Evolutionary conservation across 805 yeast species (phyloP).

Genomic region (Saccharomycopsis guyanensis): DNA sequence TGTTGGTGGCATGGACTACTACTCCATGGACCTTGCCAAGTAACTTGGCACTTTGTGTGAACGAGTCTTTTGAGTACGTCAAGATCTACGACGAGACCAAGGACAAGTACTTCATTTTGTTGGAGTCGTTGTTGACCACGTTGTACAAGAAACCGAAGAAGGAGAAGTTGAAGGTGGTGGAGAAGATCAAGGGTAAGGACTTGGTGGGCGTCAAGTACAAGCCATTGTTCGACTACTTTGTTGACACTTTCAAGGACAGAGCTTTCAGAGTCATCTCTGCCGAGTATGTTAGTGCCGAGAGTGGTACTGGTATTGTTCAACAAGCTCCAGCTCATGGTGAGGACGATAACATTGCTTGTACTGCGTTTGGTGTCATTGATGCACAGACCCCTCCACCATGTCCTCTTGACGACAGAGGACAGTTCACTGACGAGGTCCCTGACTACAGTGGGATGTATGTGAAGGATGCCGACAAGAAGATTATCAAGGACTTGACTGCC

Average conservation of each 20-base stretch:
- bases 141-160: slow-evolving; percentile 91
- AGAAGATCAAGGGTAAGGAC: slow-evolving; percentile 69
- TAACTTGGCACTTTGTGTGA: slow-evolving; percentile 83
- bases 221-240: slow-evolving; percentile 80
- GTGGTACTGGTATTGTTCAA: slow-evolving; percentile 99
- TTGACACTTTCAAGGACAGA: slow-evolving; percentile 61
- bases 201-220: slow-evolving; percentile 72
- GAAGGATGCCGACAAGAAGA: slow-evolving; percentile 90
- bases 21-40: slow-evolving; percentile 99
- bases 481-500: slow-evolving; percentile 77
- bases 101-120: slow-evolving; percentile 70
- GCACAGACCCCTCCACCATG: slow-evolving; percentile 74
- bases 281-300: slow-evolving; percentile 81
- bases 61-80: slow-evolving; percentile 84
- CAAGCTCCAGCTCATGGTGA: slow-evolving; percentile 99
- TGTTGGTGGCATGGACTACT: slow-evolving; percentile 96
- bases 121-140: slow-evolving; percentile 75
- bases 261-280: slow-evolving; percentile 81
- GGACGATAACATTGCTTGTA: slow-evolving; percentile 85
- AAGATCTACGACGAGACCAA: slow-evolving; percentile 88
- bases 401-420: slow-evolving; percentile 92
- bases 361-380: slow-evolving; percentile 63
- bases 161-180: slow-evolving; percentile 80
- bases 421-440: slow-evolving; percentile 65
- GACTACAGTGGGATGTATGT: slow-evolving; percentile 81